Conservation (phyloP, 1,139 yeast species). For the Candida sp. region DNA sequence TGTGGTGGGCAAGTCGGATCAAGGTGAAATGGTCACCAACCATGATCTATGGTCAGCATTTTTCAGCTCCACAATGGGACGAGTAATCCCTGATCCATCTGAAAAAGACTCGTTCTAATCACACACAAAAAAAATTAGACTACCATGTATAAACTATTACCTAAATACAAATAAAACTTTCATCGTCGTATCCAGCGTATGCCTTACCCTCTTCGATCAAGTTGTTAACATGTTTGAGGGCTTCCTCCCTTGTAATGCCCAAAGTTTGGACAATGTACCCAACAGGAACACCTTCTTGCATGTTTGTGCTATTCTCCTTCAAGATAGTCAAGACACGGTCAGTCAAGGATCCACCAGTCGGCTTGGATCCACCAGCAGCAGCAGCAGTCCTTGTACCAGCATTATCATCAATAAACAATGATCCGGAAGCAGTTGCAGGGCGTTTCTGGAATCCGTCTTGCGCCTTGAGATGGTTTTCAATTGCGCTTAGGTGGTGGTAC, state of each 20-base stretch:
- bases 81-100: background rate
- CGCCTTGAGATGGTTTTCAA: constrained; percentile 60
- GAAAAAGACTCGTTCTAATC: background rate
- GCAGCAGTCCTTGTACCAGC: background rate
- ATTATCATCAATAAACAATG: constrained; percentile 47
- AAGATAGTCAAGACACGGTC: constrained; percentile 55
- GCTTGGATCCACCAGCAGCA: constrained; percentile 6
- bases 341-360: constrained; percentile 28
- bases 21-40: constrained; percentile 61
- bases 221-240: constrained; percentile 49
- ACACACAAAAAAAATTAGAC: background rate
- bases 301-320: constrained; percentile 53
- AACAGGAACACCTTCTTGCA: constrained; percentile 78
- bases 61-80: constrained; percentile 36
- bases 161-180: constrained; percentile 56
- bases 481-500: constrained; percentile 78
- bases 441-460: constrained; percentile 35
- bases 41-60: constrained; percentile 66
- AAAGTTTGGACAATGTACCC: constrained; percentile 62
- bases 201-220: constrained; percentile 69
- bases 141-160: background rate
- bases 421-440: background rate
- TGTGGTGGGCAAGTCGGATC: constrained; percentile 43
- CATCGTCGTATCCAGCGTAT: constrained; percentile 71
- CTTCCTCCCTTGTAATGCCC: constrained; percentile 52